Evolutionary conservation across 2,329 filamentous ascomycete genomes (phyloP), one percentile per base, ranked within the genome.

Genomic region (Xylaria digitata): DNA sequence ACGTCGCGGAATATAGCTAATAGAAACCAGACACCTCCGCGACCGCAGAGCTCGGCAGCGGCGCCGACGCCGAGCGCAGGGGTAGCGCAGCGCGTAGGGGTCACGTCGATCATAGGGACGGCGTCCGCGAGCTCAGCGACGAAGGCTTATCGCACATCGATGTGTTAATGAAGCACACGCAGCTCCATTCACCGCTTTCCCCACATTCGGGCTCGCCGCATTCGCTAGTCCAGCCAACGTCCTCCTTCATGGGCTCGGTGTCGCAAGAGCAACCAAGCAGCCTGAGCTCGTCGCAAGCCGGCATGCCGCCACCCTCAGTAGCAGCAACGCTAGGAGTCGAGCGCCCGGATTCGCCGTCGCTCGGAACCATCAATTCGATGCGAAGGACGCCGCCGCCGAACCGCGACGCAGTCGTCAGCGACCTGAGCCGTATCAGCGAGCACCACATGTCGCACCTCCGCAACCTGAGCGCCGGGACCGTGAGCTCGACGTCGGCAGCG

Each of bases 391-490:
- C 53, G 19, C 43, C 37, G 17, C 58, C 56, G n/a, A 57, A 62
- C 26, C 70, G 73, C 30, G 61, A 68, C 30, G 72, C 74, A 50
- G 72, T 79, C 30, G 74, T 76, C 42, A 82, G 81, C n/a, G 80
- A 77, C 58, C 72, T 83, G 17, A 83, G 81, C 17, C 77, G 77
- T 34, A 68, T 83, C 32, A 82, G 79, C 71, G 80, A 82, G 43
- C 75, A 77, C 9, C 80, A 83, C 23, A 70, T 76, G 13, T 66
- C 76, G 11, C 82, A 84, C 63, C 70, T 82, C 60, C 77, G 82
- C 1, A 78, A 82, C 45, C 75, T 80, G 50, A 83, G 81, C 73
- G 80, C 81, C 66, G 74, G 75, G 1, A 82, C 80, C 2, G 78
- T 82, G 26, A 80, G 77, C 63, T 80, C 79, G 40, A 75, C 67